Base-by-base conservation (phyloP, 768 basidiomycete genomes). In the Xerocomus potaroensis region DNA sequence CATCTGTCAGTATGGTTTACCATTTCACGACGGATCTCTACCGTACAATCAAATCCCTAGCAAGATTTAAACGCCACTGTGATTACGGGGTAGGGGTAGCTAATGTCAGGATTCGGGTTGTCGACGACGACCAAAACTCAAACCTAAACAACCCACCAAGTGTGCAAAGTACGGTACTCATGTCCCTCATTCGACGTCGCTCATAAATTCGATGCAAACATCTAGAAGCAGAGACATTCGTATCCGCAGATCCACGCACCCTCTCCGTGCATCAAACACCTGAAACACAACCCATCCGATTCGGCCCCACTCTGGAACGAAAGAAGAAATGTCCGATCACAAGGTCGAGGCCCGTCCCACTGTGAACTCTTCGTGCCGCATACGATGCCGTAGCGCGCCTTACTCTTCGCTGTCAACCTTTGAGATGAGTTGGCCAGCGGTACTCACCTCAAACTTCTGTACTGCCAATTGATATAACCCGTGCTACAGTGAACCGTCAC, bases 261-360 rank as follows among this genome's bases (percentile, higher is more conserved):
- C 19, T 6, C 23, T 36, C 31, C 44, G 50, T 18, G 45, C 27
- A 14, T 54, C 53, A 14, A 52, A 53, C 3, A 48, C 46, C 53
- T 54, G 32, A 6, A 36, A 33, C 10, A 36, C 7, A 5, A 5
- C 34, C 32, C 48, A 16, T 16, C 29, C 22, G n/a, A 16, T 19
- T 14, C 1, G 9, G 30, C 22, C 16, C n/a, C n/a, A n/a, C n/a
- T n/a, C n/a, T n/a, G n/a, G n/a, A n/a, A n/a, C n/a, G n/a, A n/a
- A n/a, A n/a, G n/a, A n/a, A n/a, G n/a, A n/a, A n/a, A 29, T 53
- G 42, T 26, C 51, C 54, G 22, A 55, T n/a, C 19, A 44, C 16
- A 23, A 41, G 41, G 19, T 47, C 32, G 14, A 34, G 16, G 4
- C 39, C 46, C 2, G 34, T 10, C 10, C 46, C 39, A n/a, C 38